Conservation (phyloP, 345 rosid genomes). For the Orychophragmus violaceus region DNA sequence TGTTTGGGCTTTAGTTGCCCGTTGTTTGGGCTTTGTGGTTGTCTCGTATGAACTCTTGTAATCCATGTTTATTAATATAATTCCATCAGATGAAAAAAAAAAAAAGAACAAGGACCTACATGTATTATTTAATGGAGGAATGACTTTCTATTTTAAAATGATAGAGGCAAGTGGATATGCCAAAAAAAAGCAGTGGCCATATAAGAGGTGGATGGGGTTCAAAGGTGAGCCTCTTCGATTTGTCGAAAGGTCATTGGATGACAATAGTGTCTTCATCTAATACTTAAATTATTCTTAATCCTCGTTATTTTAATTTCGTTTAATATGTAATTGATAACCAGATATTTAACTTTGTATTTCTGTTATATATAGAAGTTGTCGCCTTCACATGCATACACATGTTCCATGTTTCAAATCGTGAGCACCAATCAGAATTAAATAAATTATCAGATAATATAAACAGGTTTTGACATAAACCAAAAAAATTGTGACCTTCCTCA, state of each 20-base stretch:
- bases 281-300: neutral
- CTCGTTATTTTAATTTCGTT: neutral
- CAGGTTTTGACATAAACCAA: neutral
- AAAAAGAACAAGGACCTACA: conserved; percentile 21
- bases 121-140: conserved; percentile 17
- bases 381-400: conserved; percentile 31
- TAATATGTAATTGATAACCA: neutral
- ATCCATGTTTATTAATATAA: too few species aligned
- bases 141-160: conserved; percentile 16
- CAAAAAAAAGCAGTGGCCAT: conserved; percentile 23
- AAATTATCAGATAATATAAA: neutral
- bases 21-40: too few species aligned
- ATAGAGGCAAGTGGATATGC: conserved; percentile 25
- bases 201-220: conserved; percentile 19
- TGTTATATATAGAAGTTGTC: conserved; percentile 10
- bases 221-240: conserved; percentile 11
- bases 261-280: neutral
- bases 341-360: conserved; percentile 11
- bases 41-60: too few species aligned
- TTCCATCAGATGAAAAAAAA: too few species aligned
- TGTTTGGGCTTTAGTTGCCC: too few species aligned
- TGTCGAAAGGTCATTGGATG: conserved; percentile 27
- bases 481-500: neutral
- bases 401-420: conserved; percentile 31
- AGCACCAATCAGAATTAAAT: conserved; percentile 14